Base-by-base conservation (phyloP, 345 rosid species). In the Gossypium ekmanianum region DNA sequence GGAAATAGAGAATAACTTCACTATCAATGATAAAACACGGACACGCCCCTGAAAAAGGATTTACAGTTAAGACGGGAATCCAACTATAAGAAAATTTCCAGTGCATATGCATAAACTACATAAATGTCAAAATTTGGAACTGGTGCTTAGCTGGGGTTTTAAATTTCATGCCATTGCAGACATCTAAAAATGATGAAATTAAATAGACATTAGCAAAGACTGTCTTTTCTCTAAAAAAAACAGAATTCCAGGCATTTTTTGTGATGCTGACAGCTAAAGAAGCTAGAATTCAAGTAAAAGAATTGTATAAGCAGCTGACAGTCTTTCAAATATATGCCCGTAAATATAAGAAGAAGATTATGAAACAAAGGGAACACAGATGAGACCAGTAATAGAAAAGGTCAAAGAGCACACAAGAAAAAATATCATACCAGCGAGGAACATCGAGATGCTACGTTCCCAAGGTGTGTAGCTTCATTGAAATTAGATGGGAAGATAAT, bases 1-100 rank as follows among this genome's bases (percentile, higher is more conserved):
- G 79, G 98, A 94, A 77, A 89, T 73, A 74, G 97, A 88, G 79
- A 94, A 94, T 72, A 94, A 84, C 87, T 90, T 91, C 92, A 94
- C 98, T 73, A 94, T 81, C 87, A 94, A 81, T 65, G 97, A 84
- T 59, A 91, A 79, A 66, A 92, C 83, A 56, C 94, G 94, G 7
- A 86, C 89, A 74, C 90, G 97, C 72, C 85, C 98, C 98, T 94
- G 90, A 76, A 85, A 83, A 59, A 59, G 24, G 39, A 27, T 83
- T 34, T 29, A 48, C 43, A 13, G 73, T 56, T 84, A 44, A 66
- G 65, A 75, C 1, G 27, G 71, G 17, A 13, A 48, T 11, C 41
- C 13, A 27, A 12, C 11, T 8, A 58, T 0, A 59, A 22, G 22
- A 7, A 57, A 47, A 22, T 67, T 67, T 67, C 12, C 41, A 6